phyloP scores from a whole-genome alignment of 2,329 filamentous ascomycete genomes.

The Sclerotinia nivalis region DNA sequence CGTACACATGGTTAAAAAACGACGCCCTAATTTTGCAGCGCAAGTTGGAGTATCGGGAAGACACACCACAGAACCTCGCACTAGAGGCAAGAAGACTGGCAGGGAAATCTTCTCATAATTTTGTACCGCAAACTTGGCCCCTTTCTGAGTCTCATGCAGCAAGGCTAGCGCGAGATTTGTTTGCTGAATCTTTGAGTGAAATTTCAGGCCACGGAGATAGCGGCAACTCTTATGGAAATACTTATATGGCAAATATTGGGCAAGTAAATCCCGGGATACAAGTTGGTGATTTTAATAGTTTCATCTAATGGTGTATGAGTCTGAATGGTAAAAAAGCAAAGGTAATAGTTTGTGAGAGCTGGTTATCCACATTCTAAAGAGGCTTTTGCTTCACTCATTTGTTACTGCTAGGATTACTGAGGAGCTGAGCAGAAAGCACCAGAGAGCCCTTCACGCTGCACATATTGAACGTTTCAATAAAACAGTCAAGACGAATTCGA shows the following conservation, averaged over 20 bases:
- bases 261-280: neutral
- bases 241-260: neutral
- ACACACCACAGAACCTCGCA: constrained; percentile 23
- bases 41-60: constrained; percentile 32
- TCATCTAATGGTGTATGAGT: neutral
- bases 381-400: neutral
- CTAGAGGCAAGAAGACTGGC: constrained; percentile 25
- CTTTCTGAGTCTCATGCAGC: constrained; percentile 1
- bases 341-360: neutral
- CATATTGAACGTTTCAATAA: too few relatives aligned
- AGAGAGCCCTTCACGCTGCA: too few relatives aligned
- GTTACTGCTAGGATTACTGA: neutral
- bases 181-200: neutral
- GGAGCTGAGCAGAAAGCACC: too few relatives aligned
- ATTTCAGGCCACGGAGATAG: neutral
- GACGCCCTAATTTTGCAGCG: constrained; percentile 27
- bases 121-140: neutral
- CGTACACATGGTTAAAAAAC: constrained; percentile 26
- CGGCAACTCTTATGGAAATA: neutral
- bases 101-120: neutral
- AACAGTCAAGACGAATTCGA: too few relatives aligned
- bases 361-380: neutral
- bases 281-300: neutral
- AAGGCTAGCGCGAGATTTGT: neutral
- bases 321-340: neutral